Evolutionary conservation across 1,139 yeast species (phyloP).

Genomic region (Arxiozyma telluris): DNA sequence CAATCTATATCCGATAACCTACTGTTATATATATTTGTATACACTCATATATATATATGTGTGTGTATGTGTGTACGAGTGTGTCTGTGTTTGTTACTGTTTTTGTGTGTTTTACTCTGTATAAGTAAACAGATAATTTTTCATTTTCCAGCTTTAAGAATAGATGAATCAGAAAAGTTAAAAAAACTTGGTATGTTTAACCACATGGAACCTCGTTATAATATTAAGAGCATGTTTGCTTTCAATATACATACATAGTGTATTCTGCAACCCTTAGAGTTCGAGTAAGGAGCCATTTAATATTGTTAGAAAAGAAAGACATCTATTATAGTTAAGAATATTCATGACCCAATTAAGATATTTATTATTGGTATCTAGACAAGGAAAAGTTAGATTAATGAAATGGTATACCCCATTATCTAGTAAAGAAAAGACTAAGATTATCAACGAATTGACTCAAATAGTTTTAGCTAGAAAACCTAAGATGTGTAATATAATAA

Average conservation of each 20-base stretch:
- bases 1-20: not conserved
- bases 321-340: not conserved
- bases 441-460: slow-evolving; percentile 79
- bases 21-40: too few relatives aligned
- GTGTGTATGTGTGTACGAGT: not conserved
- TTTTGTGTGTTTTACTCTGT: not conserved
- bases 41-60: not conserved
- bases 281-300: too few relatives aligned
- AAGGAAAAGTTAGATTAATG: slow-evolving; percentile 86
- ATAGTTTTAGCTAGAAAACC: slow-evolving; percentile 76
- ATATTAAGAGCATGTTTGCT: too few relatives aligned
- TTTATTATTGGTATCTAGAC: slow-evolving; percentile 74
- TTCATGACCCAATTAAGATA: slow-evolving; percentile 64
- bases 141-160: not conserved
- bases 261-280: not conserved
- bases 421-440: slow-evolving; percentile 74
- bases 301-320: not conserved
- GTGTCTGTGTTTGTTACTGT: too few relatives aligned
- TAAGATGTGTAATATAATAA: slow-evolving; percentile 93
- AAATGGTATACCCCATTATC: slow-evolving; percentile 86
- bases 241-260: too few relatives aligned
- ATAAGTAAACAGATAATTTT: not conserved
- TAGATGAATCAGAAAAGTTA: not conserved
- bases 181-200: too few relatives aligned
- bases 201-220: too few relatives aligned